Evolutionary conservation across 2,329 filamentous ascomycete genomes (phyloP).

Genomic region (Claviceps sp.): DNA sequence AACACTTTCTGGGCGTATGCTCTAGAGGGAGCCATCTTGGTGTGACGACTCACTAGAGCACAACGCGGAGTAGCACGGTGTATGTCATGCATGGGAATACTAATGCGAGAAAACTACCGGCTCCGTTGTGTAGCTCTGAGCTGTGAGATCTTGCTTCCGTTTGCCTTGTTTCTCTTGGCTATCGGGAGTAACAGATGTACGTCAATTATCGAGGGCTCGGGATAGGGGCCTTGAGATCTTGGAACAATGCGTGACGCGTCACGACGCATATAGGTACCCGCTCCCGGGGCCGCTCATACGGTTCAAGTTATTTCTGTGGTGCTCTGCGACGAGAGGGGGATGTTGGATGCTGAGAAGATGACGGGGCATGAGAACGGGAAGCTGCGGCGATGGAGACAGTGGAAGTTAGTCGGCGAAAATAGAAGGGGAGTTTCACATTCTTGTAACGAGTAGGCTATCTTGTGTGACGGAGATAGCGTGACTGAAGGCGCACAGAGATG

Average conservation of each 20-base stretch:
- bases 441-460: not conserved
- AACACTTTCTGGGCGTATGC: too few relatives aligned
- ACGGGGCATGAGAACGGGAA: not conserved
- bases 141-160: too few relatives aligned
- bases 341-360: not conserved
- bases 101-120: not conserved
- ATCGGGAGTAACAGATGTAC: not conserved
- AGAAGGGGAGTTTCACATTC: not conserved
- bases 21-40: not conserved
- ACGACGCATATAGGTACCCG: too few relatives aligned
- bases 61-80: not conserved
- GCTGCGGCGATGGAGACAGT: not conserved
- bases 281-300: too few relatives aligned
- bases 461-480: constrained; percentile 4
- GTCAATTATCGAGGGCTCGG: too few relatives aligned
- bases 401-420: not conserved
- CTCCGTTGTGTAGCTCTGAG: not conserved
- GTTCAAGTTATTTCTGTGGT: too few relatives aligned
- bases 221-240: too few relatives aligned
- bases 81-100: not conserved
- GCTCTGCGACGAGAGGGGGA: not conserved
- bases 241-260: too few relatives aligned
- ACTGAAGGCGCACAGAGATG: constrained; percentile 2
- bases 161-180: not conserved
- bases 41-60: not conserved